Conservation (phyloP, 257 asterid species). For the Nicotiana benthamiana region DNA sequence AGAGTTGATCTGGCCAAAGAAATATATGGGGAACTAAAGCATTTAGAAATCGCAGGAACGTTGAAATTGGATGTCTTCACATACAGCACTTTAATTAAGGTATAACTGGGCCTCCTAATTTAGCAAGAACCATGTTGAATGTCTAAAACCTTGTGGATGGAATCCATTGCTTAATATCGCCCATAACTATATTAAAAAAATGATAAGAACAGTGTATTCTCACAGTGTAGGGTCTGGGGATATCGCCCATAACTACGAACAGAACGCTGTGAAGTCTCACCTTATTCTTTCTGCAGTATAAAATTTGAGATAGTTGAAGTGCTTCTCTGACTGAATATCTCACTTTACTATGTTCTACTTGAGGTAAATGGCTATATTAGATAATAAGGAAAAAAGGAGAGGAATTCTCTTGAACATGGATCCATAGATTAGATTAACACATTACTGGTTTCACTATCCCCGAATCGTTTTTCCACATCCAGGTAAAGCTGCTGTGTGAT, state of each 20-base stretch:
- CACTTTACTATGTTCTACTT: background rate
- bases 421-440: background rate
- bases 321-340: background rate
- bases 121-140: background rate
- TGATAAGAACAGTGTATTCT: too few species aligned
- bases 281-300: background rate
- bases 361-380: background rate
- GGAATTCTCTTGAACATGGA: background rate
- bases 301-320: background rate
- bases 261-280: background rate
- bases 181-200: background rate
- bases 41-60: slow-evolving; percentile 53
- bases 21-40: slow-evolving; percentile 48
- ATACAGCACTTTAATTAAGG: slow-evolving; percentile 91
- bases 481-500: background rate
- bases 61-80: slow-evolving; percentile 84
- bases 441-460: background rate
- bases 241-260: background rate
- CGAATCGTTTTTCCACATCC: background rate
- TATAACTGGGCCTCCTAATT: slow-evolving; percentile 14
- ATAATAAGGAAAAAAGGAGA: background rate
- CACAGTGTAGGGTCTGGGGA: too few species aligned
- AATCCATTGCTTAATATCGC: background rate
- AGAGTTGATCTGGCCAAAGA: slow-evolving; percentile 79
- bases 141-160: background rate